These are phyloP conservation scores for Calonectria pteridis DNA, from an alignment of 2,329 filamentous ascomycete species.

Conservation along the genomic window DNA sequence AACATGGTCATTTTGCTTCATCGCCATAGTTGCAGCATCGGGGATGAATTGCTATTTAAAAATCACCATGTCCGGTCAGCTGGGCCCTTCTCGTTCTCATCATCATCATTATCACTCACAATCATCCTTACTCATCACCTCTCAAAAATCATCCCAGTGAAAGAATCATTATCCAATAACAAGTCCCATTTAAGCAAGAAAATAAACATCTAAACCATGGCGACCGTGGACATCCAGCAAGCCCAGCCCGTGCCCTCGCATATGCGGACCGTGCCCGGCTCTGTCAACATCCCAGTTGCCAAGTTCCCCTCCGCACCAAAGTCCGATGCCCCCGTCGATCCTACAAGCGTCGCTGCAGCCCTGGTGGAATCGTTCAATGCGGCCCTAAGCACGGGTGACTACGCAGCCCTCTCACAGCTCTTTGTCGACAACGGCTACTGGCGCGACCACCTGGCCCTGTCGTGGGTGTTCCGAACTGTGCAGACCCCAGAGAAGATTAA, in stretches of 20 bases:
- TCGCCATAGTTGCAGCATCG: not conserved
- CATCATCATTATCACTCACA: not conserved
- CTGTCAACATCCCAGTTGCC: slow-evolving; percentile 64
- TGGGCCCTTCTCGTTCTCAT: not conserved
- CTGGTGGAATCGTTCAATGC: slow-evolving; percentile 57
- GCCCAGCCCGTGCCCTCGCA: slow-evolving; percentile 42
- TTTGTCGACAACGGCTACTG: slow-evolving; percentile 62
- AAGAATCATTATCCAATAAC: slow-evolving; percentile 35
- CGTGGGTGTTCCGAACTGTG: slow-evolving; percentile 68
- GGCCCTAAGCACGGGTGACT: slow-evolving; percentile 52
- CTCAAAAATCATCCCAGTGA: not conserved
- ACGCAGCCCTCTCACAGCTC: slow-evolving; percentile 45
- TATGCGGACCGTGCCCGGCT: slow-evolving; percentile 59
- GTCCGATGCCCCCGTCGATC: slow-evolving; percentile 47
- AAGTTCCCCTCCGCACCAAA: slow-evolving; percentile 53
- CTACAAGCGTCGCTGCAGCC: slow-evolving; percentile 52
- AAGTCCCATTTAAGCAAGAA: not conserved
- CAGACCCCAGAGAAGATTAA: slow-evolving; percentile 57
- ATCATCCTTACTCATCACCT: not conserved
- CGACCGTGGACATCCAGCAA: slow-evolving; percentile 33
- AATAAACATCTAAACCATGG: slow-evolving; percentile 29
- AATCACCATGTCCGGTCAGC: not conserved
- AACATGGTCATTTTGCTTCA: not conserved
- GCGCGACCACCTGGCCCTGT: slow-evolving; percentile 69
- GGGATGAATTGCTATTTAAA: not conserved